Base-by-base conservation (phyloP, 1,139 yeast species). In the Candida glucosophila region DNA sequence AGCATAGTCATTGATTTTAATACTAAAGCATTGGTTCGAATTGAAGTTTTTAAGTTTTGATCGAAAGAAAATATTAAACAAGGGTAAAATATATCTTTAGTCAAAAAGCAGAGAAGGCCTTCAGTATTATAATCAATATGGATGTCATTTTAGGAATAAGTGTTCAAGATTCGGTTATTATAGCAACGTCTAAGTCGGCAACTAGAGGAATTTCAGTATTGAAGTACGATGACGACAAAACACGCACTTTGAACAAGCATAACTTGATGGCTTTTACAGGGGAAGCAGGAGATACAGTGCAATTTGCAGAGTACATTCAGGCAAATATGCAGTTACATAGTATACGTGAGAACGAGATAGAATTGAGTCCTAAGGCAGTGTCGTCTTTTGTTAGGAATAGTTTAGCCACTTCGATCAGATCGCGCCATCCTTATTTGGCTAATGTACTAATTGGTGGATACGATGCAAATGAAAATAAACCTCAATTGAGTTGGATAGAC, bases 211-310 rank as follows among this genome's bases (percentile, higher is more conserved):
- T 92, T 35, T 81, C 96, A 7, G 73, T 90, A 23, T 63, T 90
- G 43, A 88, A 88, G 48, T 78, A 74, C 26, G 70, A 72, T 25
- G 98, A 90, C 54, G 95, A 85, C 55, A 90, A 90, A 58, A 88
- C 97, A 8, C 61, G 92, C 37, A 58, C 55, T 24, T 66, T 90
- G 40, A 83, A 83, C 42, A 69, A 75, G 25, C 92, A 81, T 48
- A 73, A 83, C 33, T 64, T 88, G 41, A 68, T 90, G 61, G 95
- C 96, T 26, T 88, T 62, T 58, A 79, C 95, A 4, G 99, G 99
- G 30, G 98, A 90, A 52, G 71, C 96, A 4, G 98, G 98, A 32
- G 99, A 90, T 50, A 83, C 97, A 3, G 88, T 82, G n/a, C 94
- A 90, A 51, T 88, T 90, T 57, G 93, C 95, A 22, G 97, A 90